phyloP scores from a whole-genome alignment of 2,329 filamentous ascomycete genomes.

The Davidsoniella australis region DNA sequence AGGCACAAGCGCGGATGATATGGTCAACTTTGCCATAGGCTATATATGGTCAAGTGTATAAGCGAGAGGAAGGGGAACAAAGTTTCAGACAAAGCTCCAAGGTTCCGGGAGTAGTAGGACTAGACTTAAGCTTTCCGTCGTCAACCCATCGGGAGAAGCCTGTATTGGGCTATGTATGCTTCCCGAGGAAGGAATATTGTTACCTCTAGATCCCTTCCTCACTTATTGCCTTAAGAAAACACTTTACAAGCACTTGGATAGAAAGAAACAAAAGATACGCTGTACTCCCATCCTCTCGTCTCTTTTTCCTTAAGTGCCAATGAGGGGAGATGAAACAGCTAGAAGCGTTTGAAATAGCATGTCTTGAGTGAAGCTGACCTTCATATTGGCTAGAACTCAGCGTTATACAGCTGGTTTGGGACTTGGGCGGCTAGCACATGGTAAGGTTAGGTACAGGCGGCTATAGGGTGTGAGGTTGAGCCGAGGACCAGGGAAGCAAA shows the following conservation, averaged over 20 bases:
- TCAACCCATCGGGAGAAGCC: too few species aligned
- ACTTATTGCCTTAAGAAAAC: too few species aligned
- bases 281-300: too few species aligned
- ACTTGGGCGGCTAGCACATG: slow-evolving; percentile 2
- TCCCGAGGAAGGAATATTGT: too few species aligned
- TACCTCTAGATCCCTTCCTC: too few species aligned
- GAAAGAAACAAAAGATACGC: too few species aligned
- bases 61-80: background rate
- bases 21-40: background rate
- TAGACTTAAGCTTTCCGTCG: background rate
- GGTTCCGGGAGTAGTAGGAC: background rate
- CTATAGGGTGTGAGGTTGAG: slow-evolving; percentile 3
- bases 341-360: slow-evolving; percentile 1
- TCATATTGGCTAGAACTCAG: slow-evolving; percentile 4
- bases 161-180: too few species aligned
- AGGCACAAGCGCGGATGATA: too few species aligned
- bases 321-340: slow-evolving; percentile 3
- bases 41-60: background rate
- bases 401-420: slow-evolving; percentile 2
- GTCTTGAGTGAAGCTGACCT: background rate
- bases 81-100: background rate
- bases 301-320: too few species aligned
- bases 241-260: too few species aligned
- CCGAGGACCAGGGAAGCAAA: slow-evolving; percentile 9
- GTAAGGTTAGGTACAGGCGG: background rate